Evolutionary conservation across 345 rosid species (phyloP), one percentile per base, ranked within the genome.

Genomic region (Murraya koenigii): DNA sequence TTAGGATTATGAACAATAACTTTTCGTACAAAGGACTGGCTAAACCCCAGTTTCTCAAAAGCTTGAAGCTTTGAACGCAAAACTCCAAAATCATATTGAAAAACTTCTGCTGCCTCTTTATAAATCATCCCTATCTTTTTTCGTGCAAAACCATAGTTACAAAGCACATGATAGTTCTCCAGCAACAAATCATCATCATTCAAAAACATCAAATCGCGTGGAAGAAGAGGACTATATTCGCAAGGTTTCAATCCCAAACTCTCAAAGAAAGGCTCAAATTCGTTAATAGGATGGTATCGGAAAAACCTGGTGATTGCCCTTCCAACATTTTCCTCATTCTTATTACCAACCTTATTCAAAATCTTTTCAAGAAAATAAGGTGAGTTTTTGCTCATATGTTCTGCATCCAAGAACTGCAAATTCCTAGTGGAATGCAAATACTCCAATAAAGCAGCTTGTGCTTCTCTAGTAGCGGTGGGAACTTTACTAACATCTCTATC

Each of bases 221-320:
- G 92, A 81, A 95, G 92, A 26, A 90, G 70, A 36, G 75, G 61
- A 19, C 59, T 17, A 69, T 83, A 80, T 78, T 90, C 95, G 3
- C 39, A 54, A 55, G 87, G 92, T 49, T 86, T 71, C 80, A 94
- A 71, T 62, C 98, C 98, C 64, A 90, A 59, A 75, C 97, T 93
- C 90, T 95, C 95, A 54, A 87, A 89, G 86, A 93, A 95, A 15
- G 94, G 95, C 80, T 95, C 97, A 38, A 91, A 93, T 83, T 95
- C 98, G 71, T 93, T 95, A 75, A 93, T 89, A 52, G 97, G 98
- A 65, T 90, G 88, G 69, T 88, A 93, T 49, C 88, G 86, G 72
- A 95, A 70, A 80, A 80, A 89, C 80, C 89, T 92, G 2, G 85
- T 23, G 47, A 92, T 39, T 0, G 89, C 79, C 14, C 32, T 25